Evolutionary conservation across 768 basidiomycete species (phyloP).

Genomic region (Kwoniella newhampshirensis): DNA sequence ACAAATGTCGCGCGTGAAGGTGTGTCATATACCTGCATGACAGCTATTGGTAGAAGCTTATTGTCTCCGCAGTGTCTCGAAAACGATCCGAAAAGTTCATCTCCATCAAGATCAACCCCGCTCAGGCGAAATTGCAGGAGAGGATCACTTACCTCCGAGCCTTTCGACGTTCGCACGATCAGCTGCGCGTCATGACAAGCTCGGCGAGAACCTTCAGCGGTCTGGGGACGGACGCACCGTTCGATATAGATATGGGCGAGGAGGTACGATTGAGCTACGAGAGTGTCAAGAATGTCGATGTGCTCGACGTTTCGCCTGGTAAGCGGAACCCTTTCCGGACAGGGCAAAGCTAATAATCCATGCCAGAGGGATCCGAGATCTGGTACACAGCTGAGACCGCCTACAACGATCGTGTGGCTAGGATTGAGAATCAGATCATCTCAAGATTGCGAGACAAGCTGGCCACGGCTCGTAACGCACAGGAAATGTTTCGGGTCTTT

Average conservation of each 20-base stretch:
- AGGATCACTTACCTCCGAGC: conserved; percentile 79
- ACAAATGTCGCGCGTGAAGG: conserved; percentile 84
- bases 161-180: conserved; percentile 96
- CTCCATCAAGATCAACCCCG: conserved; percentile 88
- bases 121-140: conserved; percentile 88
- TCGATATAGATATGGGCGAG: conserved; percentile 94
- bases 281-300: conserved; percentile 93
- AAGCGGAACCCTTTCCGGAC: conserved; percentile 43
- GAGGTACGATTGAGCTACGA: conserved; percentile 96
- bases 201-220: conserved; percentile 82
- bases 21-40: conserved; percentile 23
- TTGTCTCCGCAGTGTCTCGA: conserved; percentile 80
- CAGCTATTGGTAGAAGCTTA: background rate
- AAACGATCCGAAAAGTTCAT: conserved; percentile 90
- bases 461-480: conserved; percentile 93
- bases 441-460: conserved; percentile 84
- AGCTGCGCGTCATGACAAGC: conserved; percentile 93
- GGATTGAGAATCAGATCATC: conserved; percentile 99
- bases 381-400: conserved; percentile 97
- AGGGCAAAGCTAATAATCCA: conserved; percentile 1
- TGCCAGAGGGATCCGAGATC: conserved; percentile 87
- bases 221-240: conserved; percentile 62
- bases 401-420: conserved; percentile 94
- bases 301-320: conserved; percentile 90
- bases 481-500: conserved; percentile 99